These are phyloP conservation scores for Stenocarpella maydis DNA, from an alignment of 2,329 filamentous ascomycete species.

Conservation along the genomic window DNA sequence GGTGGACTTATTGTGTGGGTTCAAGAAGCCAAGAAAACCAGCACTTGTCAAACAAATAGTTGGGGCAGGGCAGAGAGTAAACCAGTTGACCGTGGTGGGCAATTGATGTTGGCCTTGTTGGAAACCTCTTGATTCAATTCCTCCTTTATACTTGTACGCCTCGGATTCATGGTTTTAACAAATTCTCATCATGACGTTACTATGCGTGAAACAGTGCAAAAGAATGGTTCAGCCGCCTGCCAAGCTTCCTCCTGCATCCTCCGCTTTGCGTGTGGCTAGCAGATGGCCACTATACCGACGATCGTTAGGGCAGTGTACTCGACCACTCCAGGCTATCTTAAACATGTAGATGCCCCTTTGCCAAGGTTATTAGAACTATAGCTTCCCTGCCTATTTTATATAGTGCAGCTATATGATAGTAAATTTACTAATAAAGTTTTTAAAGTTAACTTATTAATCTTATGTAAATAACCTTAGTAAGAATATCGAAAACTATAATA, in stretches of 20 bases:
- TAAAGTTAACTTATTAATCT: no score
- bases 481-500: no score
- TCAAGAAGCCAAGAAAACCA: not conserved
- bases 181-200: not conserved
- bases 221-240: not conserved
- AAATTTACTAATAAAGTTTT: no score
- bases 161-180: not conserved
- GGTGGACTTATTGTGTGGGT: not conserved
- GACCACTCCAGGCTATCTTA: not conserved
- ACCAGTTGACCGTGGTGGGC: not conserved
- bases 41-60: not conserved
- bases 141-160: not conserved
- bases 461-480: no score
- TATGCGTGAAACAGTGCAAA: not conserved
- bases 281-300: not conserved
- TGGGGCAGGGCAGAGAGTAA: not conserved
- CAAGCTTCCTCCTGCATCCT: constrained; percentile 12
- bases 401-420: no score
- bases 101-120: not conserved
- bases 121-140: not conserved
- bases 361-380: no score
- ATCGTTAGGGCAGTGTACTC: constrained; percentile 6
- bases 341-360: no score
- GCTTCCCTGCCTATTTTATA: no score
- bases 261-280: not conserved